Base-by-base conservation (phyloP, 2,329 filamentous ascomycete species). In the Colletotrichum orbiculare region DNA sequence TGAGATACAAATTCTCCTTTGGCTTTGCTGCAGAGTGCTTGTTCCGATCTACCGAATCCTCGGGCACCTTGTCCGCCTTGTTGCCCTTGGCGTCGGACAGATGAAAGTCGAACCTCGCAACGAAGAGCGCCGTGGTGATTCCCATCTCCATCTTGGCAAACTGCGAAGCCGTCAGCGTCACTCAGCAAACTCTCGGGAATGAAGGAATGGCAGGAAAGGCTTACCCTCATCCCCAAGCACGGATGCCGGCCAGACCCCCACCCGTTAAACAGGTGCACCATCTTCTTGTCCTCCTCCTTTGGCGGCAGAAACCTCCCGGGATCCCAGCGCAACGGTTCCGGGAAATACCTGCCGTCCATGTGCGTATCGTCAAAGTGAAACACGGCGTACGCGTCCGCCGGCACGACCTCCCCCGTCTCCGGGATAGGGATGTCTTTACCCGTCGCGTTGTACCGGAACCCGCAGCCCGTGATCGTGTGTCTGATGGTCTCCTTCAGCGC, bases 71-170 rank as follows among this genome's bases (percentile, higher is more conserved):
- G 43, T 0, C 43, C 56, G 2, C 48, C 35, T 25, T 58, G 13
- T 74, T 75, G 0, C 82, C 83, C 3, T 75, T 58, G 47, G 72
- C 71, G 46, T 86, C 78, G n/a, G 71, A 69, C 3, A 84, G 73
- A 9, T 75, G 69, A 60, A 81, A 82, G 60, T 85, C 80, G 59
- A 85, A 86, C 46, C 77, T 77, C 3, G 83, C 79, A 13, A 84
- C 59, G 60, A 85, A 85, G 50, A 81, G 79, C 1, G 82, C 82
- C 0, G 77, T 79, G 37, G 85, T 82, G 64, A 86, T 72, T 54
- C 78, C 81, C 60, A 81, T 79, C 70, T 87, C 83, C 2, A 87
- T 73, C 67, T 86, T 86, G 1, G 85, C 84, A 71, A 87, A 85
- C 70, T 77, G 64, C 8, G 8, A 15, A 2, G 12, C 9, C 17